A percentile compares a stretch with the other conserved stretches of the same genome.
Evolutionary conservation across 495 filamentous ascomycete species (phyloP).

Genomic region (Penicillium malachiteum): DNA sequence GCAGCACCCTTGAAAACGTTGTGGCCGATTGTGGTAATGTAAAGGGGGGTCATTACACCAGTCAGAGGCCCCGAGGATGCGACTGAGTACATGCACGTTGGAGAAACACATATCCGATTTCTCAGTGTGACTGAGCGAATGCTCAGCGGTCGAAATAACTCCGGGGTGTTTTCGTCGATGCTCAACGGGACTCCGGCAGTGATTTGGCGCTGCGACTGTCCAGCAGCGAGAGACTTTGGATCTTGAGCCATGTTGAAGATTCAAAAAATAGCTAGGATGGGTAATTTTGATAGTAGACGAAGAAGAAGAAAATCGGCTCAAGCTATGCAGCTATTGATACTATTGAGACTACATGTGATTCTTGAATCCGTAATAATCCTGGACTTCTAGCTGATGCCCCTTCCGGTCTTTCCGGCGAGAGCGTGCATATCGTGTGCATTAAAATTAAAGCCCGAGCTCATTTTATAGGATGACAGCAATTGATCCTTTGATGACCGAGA

Average conservation of each 20-base stretch:
- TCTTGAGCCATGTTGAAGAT: not conserved
- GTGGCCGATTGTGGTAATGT: not conserved
- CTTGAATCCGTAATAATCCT: too few species aligned
- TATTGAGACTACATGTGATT: too few species aligned
- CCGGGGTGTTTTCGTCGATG: not conserved
- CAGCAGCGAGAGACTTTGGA: not conserved
- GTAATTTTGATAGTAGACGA: too few species aligned
- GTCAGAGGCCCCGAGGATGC: not conserved
- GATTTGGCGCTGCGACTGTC: not conserved
- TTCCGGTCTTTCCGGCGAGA: too few species aligned
- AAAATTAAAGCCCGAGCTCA: too few species aligned
- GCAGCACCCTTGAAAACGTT: constrained; percentile 1
- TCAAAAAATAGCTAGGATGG: too few species aligned
- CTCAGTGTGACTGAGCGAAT: constrained; percentile 3
- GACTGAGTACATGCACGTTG: constrained; percentile 56
- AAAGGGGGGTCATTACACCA: not conserved
- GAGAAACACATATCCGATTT: constrained; percentile 6
- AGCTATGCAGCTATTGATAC: not conserved
- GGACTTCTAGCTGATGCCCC: too few species aligned
- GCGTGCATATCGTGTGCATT: too few species aligned
- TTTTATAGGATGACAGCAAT: too few species aligned
- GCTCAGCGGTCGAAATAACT: not conserved
- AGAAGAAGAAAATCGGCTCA: not conserved
- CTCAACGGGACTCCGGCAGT: constrained; percentile 15
- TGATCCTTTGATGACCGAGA: too few species aligned